Evolutionary conservation across 2,329 filamentous ascomycete genomes (phyloP).

Genomic region (Scedosporium apiospermum): DNA sequence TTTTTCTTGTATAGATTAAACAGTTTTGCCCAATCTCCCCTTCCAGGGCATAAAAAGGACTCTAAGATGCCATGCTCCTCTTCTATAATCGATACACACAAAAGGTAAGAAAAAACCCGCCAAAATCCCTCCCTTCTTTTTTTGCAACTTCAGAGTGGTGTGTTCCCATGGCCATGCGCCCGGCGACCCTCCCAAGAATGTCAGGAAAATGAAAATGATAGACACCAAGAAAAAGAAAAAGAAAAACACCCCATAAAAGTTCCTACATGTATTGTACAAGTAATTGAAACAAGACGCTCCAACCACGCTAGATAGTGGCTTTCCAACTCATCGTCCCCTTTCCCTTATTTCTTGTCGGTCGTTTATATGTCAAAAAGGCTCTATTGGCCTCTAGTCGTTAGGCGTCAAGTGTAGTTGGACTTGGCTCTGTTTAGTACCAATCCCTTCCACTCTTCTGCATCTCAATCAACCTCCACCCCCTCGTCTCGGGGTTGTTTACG

Average conservation of each 20-base stretch:
- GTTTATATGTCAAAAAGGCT: not conserved
- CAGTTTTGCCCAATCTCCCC: not conserved
- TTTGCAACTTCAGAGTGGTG: not conserved
- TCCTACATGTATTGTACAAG: conserved; percentile 1
- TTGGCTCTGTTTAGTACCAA: conserved; percentile 43
- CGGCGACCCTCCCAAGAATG: not conserved
- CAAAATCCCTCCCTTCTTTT: not conserved
- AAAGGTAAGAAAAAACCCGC: not conserved
- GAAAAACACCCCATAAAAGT: not conserved
- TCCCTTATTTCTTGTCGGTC: not conserved
- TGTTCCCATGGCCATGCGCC: not conserved
- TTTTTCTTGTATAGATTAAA: not conserved
- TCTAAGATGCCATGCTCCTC: not conserved
- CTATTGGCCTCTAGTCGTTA: not conserved
- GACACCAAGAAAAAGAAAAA: not conserved
- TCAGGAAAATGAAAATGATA: not conserved
- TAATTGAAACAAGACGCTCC: not conserved
- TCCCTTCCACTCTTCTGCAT: conserved; percentile 97
- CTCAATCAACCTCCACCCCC: conserved; percentile 95
- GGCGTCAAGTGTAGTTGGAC: not conserved
- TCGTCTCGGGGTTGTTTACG: conserved; percentile 91
- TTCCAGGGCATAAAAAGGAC: not conserved
- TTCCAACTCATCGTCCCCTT: not conserved
- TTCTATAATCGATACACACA: not conserved
- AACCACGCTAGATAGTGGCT: not conserved